A percentile compares a stretch with the other conserved stretches of the same genome.
phyloP scores from a whole-genome alignment of 768 basidiomycete genomes.

The Boletales sp. region DNA sequence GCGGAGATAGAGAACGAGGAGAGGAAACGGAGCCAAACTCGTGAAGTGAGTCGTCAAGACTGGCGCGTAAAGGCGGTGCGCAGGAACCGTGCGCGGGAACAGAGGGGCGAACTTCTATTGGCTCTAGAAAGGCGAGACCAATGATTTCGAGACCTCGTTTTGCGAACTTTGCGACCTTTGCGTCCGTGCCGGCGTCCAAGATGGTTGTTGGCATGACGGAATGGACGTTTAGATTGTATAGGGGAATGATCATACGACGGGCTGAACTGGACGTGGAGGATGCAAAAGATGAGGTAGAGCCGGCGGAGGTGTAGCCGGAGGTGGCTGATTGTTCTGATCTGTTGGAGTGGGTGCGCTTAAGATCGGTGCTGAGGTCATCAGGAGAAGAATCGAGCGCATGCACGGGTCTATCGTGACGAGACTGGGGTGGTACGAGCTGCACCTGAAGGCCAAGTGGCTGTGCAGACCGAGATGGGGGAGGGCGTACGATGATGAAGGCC shows the following conservation, averaged over 20 bases:
- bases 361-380: conserved; percentile 27
- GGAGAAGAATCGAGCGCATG: conserved; percentile 43
- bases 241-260: conserved; percentile 75
- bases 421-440: conserved; percentile 71
- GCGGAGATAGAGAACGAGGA: conserved; percentile 12
- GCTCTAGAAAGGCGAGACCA: conserved; percentile 74
- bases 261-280: conserved; percentile 44
- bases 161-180: conserved; percentile 75
- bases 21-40: conserved; percentile 18
- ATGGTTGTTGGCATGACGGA: conserved; percentile 84
- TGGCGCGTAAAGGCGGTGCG: conserved; percentile 24
- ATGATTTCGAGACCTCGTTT: conserved; percentile 74
- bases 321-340: conserved; percentile 48
- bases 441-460: conserved; percentile 90
- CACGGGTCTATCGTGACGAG: conserved; percentile 40
- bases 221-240: conserved; percentile 87
- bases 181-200: conserved; percentile 85
- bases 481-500: conserved; percentile 91
- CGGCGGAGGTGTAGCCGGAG: conserved; percentile 49
- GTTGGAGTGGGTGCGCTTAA: conserved; percentile 34
- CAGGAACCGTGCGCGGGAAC: conserved; percentile 8
- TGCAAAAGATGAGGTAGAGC: conserved; percentile 37
- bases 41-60: conserved; percentile 23
- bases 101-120: conserved; percentile 64
- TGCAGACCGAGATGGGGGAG: conserved; percentile 79